Evolutionary conservation across 2,329 filamentous ascomycete genomes (phyloP), one percentile per base, ranked within the genome.

Genomic region (Conoideocrella luteorostrata): DNA sequence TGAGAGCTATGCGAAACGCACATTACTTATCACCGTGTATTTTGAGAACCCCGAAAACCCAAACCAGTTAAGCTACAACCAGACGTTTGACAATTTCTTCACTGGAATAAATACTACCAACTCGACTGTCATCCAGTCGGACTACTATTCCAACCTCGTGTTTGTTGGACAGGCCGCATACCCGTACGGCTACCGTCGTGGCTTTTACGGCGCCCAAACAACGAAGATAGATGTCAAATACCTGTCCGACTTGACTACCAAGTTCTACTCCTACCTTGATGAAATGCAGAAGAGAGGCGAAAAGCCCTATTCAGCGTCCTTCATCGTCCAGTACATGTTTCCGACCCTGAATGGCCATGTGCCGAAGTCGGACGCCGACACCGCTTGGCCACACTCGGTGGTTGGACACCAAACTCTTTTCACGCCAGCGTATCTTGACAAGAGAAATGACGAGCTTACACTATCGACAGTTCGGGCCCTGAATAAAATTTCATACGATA

Each of bases 281-380:
- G 35, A 35, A 10, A 15, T 38, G 7, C 35, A 22, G 11, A 17
- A 38, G 15, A 9, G 35, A 11, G 35, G 35, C 35, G 35, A 38
- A 10, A 21, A 20, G 18, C 35, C 35, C 22, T 38, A 38, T 20
- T 20, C 35, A 20, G 35, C 35, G 4, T 38, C 35, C 7, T 22
- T 38, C 11, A 15, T 38, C n/a, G 35, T 38, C 18, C 35, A 38
- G 22, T 38, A 38, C 35, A 38, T 38, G 35, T 38, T 38, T 24
- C 35, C 35, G 11, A 9, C 15, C 7, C 35, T 38, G 15, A 38
- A 38, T 20, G 35, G 35, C 22, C 11, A 20, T 20, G 18, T 20
- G 35, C 35, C 35, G 7, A 17, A 17, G 11, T 7, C 22, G 3
- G 18, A 38, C 22, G 15, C n/a, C 35, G 35, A 10, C 35, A 20